Conservation (phyloP, 352 stramenopile genomes). For the Phytopythium oedochilum region DNA sequence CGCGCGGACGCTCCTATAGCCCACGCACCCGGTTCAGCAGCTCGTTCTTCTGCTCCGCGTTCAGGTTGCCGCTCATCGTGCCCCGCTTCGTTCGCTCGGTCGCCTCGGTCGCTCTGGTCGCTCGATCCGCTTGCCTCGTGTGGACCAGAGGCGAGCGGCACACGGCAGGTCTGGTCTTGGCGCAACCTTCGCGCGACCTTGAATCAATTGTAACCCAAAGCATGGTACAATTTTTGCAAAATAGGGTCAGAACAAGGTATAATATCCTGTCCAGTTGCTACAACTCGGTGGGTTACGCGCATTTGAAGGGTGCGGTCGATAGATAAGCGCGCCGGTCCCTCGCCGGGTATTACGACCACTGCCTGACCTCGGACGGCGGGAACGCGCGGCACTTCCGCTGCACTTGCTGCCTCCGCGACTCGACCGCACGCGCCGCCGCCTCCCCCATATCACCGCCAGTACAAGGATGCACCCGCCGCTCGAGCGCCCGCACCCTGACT, state of each 20-base stretch:
- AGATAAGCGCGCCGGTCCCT: not conserved
- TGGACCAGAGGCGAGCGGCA: not conserved
- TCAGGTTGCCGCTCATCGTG: conserved; percentile 79
- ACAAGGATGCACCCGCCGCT: conserved; percentile 69
- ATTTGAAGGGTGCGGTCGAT: conserved; percentile 5
- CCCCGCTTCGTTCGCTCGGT: not conserved
- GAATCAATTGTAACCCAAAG: not conserved
- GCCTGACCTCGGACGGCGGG: not conserved
- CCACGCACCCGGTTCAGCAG: conserved; percentile 68
- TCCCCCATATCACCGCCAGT: not conserved
- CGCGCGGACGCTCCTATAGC: not conserved
- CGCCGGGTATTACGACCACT: not conserved
- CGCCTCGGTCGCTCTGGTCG: too few species aligned
- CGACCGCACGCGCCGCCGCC: not conserved
- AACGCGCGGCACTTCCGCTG: not conserved
- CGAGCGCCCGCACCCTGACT: conserved; percentile 76
- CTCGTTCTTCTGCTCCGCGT: conserved; percentile 80
- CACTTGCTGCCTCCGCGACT: not conserved
- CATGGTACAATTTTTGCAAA: not conserved
- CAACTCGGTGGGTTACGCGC: too few species aligned
- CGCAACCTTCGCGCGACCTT: not conserved
- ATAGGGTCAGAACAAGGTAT: too few species aligned
- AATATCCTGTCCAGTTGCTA: too few species aligned
- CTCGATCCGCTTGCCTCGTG: conserved; percentile 3
- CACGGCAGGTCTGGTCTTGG: not conserved